These are phyloP conservation scores for Epichloe elymi DNA, from an alignment of 2,329 filamentous ascomycete species.

Conservation along the genomic window DNA sequence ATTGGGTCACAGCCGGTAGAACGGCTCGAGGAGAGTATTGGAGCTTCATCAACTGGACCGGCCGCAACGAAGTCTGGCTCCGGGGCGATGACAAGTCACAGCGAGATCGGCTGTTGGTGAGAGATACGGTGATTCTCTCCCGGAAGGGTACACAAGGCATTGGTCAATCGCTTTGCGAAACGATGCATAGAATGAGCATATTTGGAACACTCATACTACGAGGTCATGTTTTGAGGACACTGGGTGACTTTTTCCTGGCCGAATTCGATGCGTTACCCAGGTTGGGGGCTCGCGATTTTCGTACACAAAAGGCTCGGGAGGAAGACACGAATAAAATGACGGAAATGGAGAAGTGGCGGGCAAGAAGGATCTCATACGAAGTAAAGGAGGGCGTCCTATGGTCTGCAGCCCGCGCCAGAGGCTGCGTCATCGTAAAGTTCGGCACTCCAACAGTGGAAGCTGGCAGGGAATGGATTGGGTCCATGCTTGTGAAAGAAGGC, in stretches of 20 bases:
- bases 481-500: slow-evolving; percentile 62
- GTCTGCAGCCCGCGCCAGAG: slow-evolving; percentile 68
- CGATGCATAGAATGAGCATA: slow-evolving; percentile 64
- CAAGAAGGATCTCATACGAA: slow-evolving; percentile 44
- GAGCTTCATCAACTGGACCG: slow-evolving; percentile 67
- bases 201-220: slow-evolving; percentile 77
- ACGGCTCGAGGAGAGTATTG: slow-evolving; percentile 78
- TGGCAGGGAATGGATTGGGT: slow-evolving; percentile 65
- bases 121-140: slow-evolving; percentile 71
- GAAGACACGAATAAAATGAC: slow-evolving; percentile 23
- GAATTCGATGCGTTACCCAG: slow-evolving; percentile 70
- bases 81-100: slow-evolving; percentile 17
- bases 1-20: slow-evolving; percentile 90
- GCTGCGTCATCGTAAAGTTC: slow-evolving; percentile 86
- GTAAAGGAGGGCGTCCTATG: slow-evolving; percentile 52
- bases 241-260: slow-evolving; percentile 62
- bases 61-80: slow-evolving; percentile 78
- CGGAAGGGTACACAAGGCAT: slow-evolving; percentile 29
- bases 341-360: slow-evolving; percentile 39
- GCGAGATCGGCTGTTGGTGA: slow-evolving; percentile 54
- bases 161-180: slow-evolving; percentile 33
- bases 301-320: slow-evolving; percentile 35
- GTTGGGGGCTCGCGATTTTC: slow-evolving; percentile 71
- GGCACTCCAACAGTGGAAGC: slow-evolving; percentile 71
- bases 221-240: slow-evolving; percentile 51